Evolutionary conservation across 176 grass and related monocot genomes (phyloP), one percentile per base, ranked within the genome.

Genomic region (Rhynchospora tenuis): DNA sequence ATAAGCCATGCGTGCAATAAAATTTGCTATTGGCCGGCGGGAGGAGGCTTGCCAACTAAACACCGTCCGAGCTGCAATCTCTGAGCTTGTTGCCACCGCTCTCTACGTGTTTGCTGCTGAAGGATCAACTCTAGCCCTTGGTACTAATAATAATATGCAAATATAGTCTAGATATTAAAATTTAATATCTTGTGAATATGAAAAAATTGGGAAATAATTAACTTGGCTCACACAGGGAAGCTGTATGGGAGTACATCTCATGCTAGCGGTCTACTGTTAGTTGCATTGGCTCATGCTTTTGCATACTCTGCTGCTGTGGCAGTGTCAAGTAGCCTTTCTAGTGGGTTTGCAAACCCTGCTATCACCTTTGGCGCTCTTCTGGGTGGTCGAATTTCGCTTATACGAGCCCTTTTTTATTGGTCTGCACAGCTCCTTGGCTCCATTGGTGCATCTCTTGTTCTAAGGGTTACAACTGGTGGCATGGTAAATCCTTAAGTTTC

Each of bases 31-130:
- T 5, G 84, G 88, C 59, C 70, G 78, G 56, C 72, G 83, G 61
- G 87, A 89, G 66, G 91, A 88, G 20, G 82, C 88, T 66, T 26
- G 92, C 31, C 79, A 89, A 45, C 66, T 82, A 31, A 87, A 80
- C 38, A 84, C 89, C 77, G 84, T 88, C 24, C 94, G 90, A 46
- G 91, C 91, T 9, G 90, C 85, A 7, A 83, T 90, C 46, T 88
- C 94, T 46, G 94, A 97, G 88, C 88, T 97, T 87, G n/a, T 97
- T 26, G 90, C 86, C 79, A 94, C 94, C 26, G 91, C 86, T 23
- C 79, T 97, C 9, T 97, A 94, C 86, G 94, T 97, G 63, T 94
- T 97, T 87, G 91, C 88, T 55, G 86, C 90, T 16, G 91, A 97
- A 69, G 94, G 94, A 77, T 94, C 94, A 81, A 83, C 91, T 61